A percentile compares a stretch with the other conserved stretches of the same genome.
phyloP scores from a whole-genome alignment of 495 filamentous ascomycete genomes.

The Annulohypoxylon stygium region DNA sequence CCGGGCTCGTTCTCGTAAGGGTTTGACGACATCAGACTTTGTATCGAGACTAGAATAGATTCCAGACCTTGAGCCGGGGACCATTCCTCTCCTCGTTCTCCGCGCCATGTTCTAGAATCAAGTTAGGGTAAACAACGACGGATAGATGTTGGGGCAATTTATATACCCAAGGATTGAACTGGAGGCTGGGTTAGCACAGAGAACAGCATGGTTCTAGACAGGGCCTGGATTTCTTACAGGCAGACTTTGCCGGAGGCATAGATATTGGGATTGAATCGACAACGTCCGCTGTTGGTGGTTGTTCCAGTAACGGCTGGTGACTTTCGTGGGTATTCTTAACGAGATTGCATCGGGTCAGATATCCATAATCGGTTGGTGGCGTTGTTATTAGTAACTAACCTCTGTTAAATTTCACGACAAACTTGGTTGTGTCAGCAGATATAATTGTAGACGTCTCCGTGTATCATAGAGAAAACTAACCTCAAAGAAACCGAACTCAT shows the following conservation, averaged over 20 bases:
- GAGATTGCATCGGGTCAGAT: conserved; percentile 21
- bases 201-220: background rate
- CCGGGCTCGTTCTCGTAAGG: conserved; percentile 98
- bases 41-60: conserved; percentile 94
- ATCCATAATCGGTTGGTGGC: background rate
- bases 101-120: conserved; percentile 86
- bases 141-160: conserved; percentile 9
- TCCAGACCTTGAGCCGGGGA: conserved; percentile 95
- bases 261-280: conserved; percentile 97
- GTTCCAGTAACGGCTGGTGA: conserved; percentile 79
- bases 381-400: conserved; percentile 57
- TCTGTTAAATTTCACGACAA: conserved; percentile 74
- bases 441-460: background rate
- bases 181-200: conserved; percentile 32
- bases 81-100: conserved; percentile 91
- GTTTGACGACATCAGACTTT: conserved; percentile 93
- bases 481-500: conserved; percentile 98
- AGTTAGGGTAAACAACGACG: conserved; percentile 47
- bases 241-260: conserved; percentile 93
- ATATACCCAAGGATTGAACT: conserved; percentile 92
- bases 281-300: conserved; percentile 88
- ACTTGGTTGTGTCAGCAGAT: conserved; percentile 61
- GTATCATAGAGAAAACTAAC: conserved; percentile 59
- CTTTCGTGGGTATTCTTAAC: conserved; percentile 85
- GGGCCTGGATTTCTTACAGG: conserved; percentile 68